These are phyloP conservation scores for Mantamonas sphyraenae DNA, from an alignment of 78 protist genomes.

Conservation along the genomic window DNA sequence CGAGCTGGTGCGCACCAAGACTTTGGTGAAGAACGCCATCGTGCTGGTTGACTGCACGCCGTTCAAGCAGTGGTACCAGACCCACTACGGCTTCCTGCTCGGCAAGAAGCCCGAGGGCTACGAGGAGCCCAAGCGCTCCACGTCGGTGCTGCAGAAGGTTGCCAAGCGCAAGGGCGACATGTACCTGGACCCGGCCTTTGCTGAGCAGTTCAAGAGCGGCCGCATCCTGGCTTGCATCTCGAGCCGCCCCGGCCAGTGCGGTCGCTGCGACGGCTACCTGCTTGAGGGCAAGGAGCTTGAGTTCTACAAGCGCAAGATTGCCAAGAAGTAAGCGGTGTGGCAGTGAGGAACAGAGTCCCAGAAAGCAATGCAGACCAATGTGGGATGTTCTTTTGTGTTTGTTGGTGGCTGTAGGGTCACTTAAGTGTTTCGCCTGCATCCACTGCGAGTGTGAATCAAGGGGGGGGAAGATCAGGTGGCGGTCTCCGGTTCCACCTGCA, in stretches of 20 bases:
- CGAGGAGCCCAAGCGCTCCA: conserved; percentile 28
- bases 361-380: no score
- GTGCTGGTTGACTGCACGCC: conserved; percentile 93
- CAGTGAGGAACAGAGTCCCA: no score
- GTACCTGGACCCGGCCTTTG: conserved; percentile 60
- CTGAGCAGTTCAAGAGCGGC: conserved; percentile 88
- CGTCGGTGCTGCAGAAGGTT: conserved; percentile 1
- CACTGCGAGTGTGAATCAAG: no score
- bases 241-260: conserved; percentile 94
- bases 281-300: conserved; percentile 98
- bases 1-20: conserved; percentile 98
- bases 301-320: conserved; percentile 90
- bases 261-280: conserved; percentile 97
- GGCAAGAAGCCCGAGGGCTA: conserved; percentile 69
- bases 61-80: conserved; percentile 92
- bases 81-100: conserved; percentile 86
- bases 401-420: no score
- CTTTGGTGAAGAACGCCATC: conserved; percentile 94
- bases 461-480: no score
- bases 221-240: conserved; percentile 90
- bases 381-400: no score
- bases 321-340: no score
- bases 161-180: conserved; percentile 13
- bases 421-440: no score
- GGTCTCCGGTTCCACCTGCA: no score